Evolutionary conservation across 257 asterid species (phyloP), one percentile per base, ranked within the genome.

Genomic region (Lycium ferocissimum): DNA sequence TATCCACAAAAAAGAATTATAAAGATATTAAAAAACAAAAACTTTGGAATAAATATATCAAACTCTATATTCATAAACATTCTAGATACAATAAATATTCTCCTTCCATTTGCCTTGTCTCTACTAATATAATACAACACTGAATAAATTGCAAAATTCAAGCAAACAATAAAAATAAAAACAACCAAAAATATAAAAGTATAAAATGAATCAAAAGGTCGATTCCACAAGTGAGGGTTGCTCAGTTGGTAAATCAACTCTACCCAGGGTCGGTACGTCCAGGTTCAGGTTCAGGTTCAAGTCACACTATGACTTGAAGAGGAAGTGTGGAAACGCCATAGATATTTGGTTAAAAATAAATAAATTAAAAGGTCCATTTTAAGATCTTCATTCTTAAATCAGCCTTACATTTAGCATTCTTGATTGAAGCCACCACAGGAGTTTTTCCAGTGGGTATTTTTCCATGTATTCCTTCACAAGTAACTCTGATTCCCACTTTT

Each of bases 401-500:
- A 73, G 59, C n/a, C 57, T 73, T 47, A 73, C 80, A 73, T 73
- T 73, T 73, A 73, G 80, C 80, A 73, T 73, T 73, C 26, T 11
- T 47, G 47, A 37, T 73, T 47, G 63, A 79, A 72, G 56, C 85
- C 69, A 62, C 61, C 35, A 59, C 18, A 15, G 26, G 20, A 11
- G 6, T 13, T 81, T 57, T 71, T 26, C 58, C 63, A n/a, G 61
- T 80, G 70, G 89, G 91, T 91, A 88, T 88, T 6, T 94, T 94
- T 15, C 97, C 97, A 49, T 85, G 94, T 33, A 95, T 89, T 15
- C 96, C 97, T 0, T 87, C 93, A 61, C 99, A 95, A 7, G 84
- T 93, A 6, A 95, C 91, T 84, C 94, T 90, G 89, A 95, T 94
- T 90, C 98, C 98, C 13, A 95, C 84, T 80, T 90, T 93, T 86